These are phyloP conservation scores for Paxillus involutus DNA, from an alignment of 768 basidiomycete genomes.

Conservation along the genomic window DNA sequence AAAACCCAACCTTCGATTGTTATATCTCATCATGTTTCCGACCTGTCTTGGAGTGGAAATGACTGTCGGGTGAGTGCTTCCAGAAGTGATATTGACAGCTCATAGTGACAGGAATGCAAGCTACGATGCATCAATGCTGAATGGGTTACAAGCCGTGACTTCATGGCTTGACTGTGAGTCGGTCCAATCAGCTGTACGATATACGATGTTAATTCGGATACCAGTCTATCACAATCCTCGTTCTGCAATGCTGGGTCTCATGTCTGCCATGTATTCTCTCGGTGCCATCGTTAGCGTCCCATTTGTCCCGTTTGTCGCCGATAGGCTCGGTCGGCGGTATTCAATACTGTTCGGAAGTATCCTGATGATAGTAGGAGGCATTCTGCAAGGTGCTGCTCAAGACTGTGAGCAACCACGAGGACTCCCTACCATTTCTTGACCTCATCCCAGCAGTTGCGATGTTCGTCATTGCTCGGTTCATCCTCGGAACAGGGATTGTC, in stretches of 20 bases:
- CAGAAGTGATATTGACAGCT: constrained; percentile 63
- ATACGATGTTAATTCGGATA: background rate
- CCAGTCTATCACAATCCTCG: constrained; percentile 56
- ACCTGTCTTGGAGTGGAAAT: constrained; percentile 20
- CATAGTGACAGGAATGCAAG: constrained; percentile 47
- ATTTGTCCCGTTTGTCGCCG: constrained; percentile 21
- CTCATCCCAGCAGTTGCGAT: constrained; percentile 5
- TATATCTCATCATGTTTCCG: constrained; percentile 56
- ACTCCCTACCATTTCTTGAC: background rate
- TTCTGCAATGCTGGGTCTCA: constrained; percentile 53
- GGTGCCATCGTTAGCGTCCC: constrained; percentile 41
- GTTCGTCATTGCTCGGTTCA: constrained; percentile 16
- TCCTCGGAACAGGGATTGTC: constrained; percentile 13
- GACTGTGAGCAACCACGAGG: constrained; percentile 3
- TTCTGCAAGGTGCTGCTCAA: constrained; percentile 16
- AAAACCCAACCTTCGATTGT: constrained; percentile 55
- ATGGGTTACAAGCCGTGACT: constrained; percentile 57
- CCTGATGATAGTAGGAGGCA: constrained; percentile 8
- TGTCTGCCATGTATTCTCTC: constrained; percentile 60
- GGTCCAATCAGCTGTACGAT: background rate
- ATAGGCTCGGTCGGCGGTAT: constrained; percentile 17
- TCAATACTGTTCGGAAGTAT: constrained; percentile 14
- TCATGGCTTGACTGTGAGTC: constrained; percentile 55
- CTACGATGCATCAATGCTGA: constrained; percentile 63
- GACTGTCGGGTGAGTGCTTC: constrained; percentile 16